Percentiles rank a stretch among this genome's conserved stretches.
phyloP scores from a whole-genome alignment of 768 basidiomycete genomes.

The Candolleomyces efflorescens region DNA sequence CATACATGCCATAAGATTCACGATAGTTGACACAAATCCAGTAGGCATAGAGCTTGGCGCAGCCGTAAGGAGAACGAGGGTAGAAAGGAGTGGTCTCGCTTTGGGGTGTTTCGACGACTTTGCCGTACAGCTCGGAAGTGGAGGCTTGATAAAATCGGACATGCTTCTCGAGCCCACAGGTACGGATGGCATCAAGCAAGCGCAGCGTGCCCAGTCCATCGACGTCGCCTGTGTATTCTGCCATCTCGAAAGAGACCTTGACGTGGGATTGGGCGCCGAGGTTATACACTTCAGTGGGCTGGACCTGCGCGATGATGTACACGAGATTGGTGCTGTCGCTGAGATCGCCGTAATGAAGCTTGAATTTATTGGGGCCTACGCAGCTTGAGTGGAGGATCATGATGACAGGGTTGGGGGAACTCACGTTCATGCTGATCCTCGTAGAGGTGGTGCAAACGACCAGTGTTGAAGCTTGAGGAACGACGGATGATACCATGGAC shows the following conservation, averaged over 20 bases:
- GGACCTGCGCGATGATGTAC: conserved; percentile 91
- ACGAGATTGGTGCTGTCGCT: conserved; percentile 97
- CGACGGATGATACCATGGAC: conserved; percentile 96
- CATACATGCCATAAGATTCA: conserved; percentile 95
- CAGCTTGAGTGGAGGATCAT: conserved; percentile 3
- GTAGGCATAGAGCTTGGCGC: conserved; percentile 89
- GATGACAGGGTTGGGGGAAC: conserved; percentile 20
- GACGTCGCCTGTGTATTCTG: conserved; percentile 97
- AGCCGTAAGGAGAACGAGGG: conserved; percentile 95
- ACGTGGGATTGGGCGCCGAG: conserved; percentile 97
- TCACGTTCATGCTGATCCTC: conserved; percentile 88
- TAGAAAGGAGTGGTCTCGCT: conserved; percentile 97
- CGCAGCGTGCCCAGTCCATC: conserved; percentile 94
- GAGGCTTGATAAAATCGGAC: conserved; percentile 97
- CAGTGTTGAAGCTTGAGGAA: conserved; percentile 97
- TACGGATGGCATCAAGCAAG: conserved; percentile 92
- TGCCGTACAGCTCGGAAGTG: conserved; percentile 95
- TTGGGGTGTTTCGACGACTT: conserved; percentile 94
- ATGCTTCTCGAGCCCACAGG: conserved; percentile 90
- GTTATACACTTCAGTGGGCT: conserved; percentile 96
- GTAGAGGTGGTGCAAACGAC: conserved; percentile 90
- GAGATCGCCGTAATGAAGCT: conserved; percentile 88
- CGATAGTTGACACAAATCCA: conserved; percentile 92
- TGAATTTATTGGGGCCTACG: conserved; percentile 70
- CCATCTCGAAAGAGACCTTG: conserved; percentile 99